phyloP scores from a whole-genome alignment of 2,329 filamentous ascomycete genomes.

The Cercospora canescens region DNA sequence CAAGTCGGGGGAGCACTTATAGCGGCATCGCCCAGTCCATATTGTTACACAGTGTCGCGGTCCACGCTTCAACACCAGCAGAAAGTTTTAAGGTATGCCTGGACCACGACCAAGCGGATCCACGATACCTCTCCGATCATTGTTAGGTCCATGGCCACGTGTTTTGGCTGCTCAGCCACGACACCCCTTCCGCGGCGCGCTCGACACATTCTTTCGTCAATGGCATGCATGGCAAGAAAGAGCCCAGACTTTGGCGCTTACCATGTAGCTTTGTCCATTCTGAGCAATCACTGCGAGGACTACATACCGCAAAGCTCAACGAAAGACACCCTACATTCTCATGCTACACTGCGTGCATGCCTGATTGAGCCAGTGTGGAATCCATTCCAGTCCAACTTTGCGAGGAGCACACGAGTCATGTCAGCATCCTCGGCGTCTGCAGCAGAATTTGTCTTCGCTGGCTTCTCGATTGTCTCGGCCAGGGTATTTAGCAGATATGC shows the following conservation, averaged over 20 bases:
- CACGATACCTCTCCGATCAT: not conserved
- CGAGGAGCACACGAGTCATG: constrained; percentile 20
- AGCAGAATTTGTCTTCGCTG: constrained; percentile 11
- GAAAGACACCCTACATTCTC: not conserved
- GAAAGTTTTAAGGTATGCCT: not conserved
- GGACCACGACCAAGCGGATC: not conserved
- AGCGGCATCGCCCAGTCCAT: too few relatives aligned
- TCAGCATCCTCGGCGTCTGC: constrained; percentile 20
- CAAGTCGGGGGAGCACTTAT: not conserved
- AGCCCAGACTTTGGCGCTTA: not conserved
- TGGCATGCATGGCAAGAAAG: not conserved
- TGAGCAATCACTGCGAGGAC: not conserved
- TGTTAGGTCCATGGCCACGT: not conserved
- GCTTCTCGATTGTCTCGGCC: constrained; percentile 19
- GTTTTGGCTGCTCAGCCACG: not conserved
- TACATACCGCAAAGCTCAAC: not conserved
- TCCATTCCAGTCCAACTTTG: constrained; percentile 25
- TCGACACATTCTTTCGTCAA: not conserved
- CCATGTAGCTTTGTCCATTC: not conserved
- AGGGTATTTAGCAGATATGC: constrained; percentile 14
- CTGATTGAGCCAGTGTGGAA: not conserved
- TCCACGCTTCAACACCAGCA: not conserved
- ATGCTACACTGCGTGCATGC: not conserved
- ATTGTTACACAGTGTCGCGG: not conserved
- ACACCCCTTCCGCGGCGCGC: not conserved